Evolutionary conservation across 2,329 filamentous ascomycete genomes (phyloP).

Genomic region (Truncatella angustata): DNA sequence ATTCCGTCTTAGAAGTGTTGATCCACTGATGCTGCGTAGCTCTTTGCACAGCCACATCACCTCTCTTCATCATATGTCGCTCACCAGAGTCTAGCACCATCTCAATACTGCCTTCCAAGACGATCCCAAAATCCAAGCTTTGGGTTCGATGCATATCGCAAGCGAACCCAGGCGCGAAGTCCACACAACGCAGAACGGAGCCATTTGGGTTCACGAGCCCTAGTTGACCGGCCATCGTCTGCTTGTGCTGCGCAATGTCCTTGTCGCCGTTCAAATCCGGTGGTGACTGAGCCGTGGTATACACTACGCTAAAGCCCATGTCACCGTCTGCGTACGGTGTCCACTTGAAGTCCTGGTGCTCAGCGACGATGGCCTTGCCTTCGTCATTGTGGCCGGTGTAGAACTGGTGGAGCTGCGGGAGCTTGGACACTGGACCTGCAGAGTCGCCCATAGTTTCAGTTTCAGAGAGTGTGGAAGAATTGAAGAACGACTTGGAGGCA

Average conservation of each 20-base stretch:
- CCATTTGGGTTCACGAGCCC: slow-evolving; percentile 31
- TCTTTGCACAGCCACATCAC: slow-evolving; percentile 55
- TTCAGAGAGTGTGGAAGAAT: not conserved
- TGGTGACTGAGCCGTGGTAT: slow-evolving; percentile 39
- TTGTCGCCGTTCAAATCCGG: slow-evolving; percentile 36
- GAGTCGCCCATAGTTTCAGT: not conserved
- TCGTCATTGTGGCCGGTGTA: slow-evolving; percentile 25
- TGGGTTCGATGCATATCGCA: slow-evolving; percentile 52
- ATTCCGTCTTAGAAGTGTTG: slow-evolving; percentile 44
- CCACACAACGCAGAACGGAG: slow-evolving; percentile 42
- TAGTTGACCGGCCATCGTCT: slow-evolving; percentile 34
- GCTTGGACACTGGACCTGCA: slow-evolving; percentile 9
- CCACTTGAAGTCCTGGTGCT: slow-evolving; percentile 26
- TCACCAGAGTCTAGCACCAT: slow-evolving; percentile 52
- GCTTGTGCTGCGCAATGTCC: slow-evolving; percentile 38
- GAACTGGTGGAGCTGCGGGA: slow-evolving; percentile 21
- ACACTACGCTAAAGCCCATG: slow-evolving; percentile 39
- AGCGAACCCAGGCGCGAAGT: slow-evolving; percentile 42
- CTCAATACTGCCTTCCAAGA: slow-evolving; percentile 53
- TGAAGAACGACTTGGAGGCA: not conserved
- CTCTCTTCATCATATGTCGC: slow-evolving; percentile 40
- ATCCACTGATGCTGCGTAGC: slow-evolving; percentile 55
- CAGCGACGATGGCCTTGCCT: slow-evolving; percentile 35
- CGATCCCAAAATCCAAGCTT: slow-evolving; percentile 53
- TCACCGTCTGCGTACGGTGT: slow-evolving; percentile 27